Conservation (phyloP, 805 yeast species). For the Saturnispora serradocipensis region DNA sequence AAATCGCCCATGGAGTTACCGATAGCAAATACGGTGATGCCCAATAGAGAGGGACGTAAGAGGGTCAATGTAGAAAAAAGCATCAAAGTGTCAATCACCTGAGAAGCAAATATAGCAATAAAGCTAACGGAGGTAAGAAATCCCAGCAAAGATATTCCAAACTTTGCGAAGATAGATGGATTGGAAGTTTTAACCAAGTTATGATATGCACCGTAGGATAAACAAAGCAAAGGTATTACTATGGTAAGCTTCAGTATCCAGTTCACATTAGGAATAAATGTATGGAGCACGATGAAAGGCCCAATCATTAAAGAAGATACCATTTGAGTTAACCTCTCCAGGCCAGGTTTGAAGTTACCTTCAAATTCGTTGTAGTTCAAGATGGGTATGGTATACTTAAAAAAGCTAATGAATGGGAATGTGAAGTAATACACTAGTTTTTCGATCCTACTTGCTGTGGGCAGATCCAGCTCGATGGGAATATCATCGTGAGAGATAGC, state of each 20-base stretch:
- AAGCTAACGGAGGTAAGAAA: slow-evolving; percentile 58
- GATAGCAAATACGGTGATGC: slow-evolving; percentile 80
- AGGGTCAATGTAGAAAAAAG: slow-evolving; percentile 49
- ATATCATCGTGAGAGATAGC: slow-evolving; percentile 1
- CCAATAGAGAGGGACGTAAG: slow-evolving; percentile 71
- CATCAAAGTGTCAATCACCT: slow-evolving; percentile 56
- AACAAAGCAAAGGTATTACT: slow-evolving; percentile 8
- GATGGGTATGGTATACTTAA: slow-evolving; percentile 20
- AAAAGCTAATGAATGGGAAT: slow-evolving; percentile 15
- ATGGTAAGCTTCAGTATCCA: background rate
- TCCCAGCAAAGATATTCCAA: slow-evolving; percentile 40
- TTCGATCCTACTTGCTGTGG: slow-evolving; percentile 3
- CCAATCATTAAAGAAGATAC: slow-evolving; percentile 17
- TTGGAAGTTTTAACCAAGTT: slow-evolving; percentile 13
- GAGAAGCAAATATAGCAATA: slow-evolving; percentile 62
- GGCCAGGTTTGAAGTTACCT: slow-evolving; percentile 16
- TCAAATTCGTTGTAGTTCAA: slow-evolving; percentile 17
- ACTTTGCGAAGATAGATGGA: slow-evolving; percentile 18
- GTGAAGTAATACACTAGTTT: slow-evolving; percentile 11
- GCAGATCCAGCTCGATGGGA: slow-evolving; percentile 6
- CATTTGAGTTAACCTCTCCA: slow-evolving; percentile 13
- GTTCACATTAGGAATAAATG: slow-evolving; percentile 14
- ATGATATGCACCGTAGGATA: slow-evolving; percentile 15
- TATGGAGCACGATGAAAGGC: slow-evolving; percentile 16
- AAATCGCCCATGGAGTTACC: slow-evolving; percentile 92